These are phyloP conservation scores for Carex sylvatica DNA, from an alignment of 202 grass and related monocot species.

Conservation along the genomic window DNA sequence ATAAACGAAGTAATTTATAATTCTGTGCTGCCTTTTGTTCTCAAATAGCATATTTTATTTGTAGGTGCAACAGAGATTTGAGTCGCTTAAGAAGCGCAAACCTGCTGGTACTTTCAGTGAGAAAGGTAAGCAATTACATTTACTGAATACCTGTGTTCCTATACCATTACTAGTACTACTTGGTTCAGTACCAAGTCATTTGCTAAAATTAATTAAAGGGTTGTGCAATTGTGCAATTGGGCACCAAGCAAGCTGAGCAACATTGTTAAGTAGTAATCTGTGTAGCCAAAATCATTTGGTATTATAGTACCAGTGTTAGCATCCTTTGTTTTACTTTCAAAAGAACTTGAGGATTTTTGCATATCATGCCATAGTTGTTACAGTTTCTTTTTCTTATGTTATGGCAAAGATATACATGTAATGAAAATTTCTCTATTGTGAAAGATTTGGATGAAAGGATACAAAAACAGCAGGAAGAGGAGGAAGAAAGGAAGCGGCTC, in stretches of 20 bases:
- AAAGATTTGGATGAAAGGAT: slow-evolving; percentile 73
- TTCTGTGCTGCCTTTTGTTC: neutral
- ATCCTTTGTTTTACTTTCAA: neutral
- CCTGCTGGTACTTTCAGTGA: slow-evolving; percentile 70
- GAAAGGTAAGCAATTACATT: slow-evolving; percentile 54
- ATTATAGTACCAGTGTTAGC: neutral
- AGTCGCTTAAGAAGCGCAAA: slow-evolving; percentile 86
- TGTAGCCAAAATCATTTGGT: neutral
- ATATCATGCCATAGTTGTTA: neutral
- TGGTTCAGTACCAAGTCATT: neutral
- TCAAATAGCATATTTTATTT: slow-evolving; percentile 19
- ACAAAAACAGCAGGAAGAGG: slow-evolving; percentile 81
- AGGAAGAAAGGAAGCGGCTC: slow-evolving; percentile 60
- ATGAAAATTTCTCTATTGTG: slow-evolving; percentile 10
- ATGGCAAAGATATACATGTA: neutral
- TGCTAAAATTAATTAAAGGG: neutral
- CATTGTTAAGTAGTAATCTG: neutral
- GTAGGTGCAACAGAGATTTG: slow-evolving; percentile 97
- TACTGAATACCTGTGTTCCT: neutral
- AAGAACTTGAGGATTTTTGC: neutral
- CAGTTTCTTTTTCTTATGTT: neutral
- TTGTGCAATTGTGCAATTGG: neutral
- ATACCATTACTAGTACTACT: neutral
- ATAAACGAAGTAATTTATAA: neutral
- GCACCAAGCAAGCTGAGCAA: neutral